These are phyloP conservation scores for Paraconiothyrium brasiliense DNA, from an alignment of 2,329 filamentous ascomycete genomes.

Conservation along the genomic window DNA sequence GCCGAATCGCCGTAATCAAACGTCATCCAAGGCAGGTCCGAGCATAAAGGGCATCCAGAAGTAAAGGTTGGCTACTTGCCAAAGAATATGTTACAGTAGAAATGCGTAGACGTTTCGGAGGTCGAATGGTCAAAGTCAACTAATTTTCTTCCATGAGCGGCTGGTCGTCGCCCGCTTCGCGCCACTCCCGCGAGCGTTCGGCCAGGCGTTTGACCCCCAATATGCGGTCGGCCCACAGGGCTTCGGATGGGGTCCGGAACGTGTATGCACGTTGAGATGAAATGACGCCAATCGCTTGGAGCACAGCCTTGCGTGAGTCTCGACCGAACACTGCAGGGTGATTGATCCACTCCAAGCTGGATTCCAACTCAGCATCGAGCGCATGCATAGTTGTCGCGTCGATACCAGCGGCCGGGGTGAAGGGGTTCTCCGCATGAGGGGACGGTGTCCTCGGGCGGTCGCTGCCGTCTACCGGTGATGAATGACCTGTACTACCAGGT, in stretches of 20 bases:
- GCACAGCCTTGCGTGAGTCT: constrained; percentile 92
- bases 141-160: constrained; percentile 66
- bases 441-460: constrained; percentile 50
- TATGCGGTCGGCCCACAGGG: constrained; percentile 86
- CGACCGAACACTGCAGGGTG: constrained; percentile 94
- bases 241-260: constrained; percentile 88
- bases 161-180: constrained; percentile 79
- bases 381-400: constrained; percentile 83
- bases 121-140: constrained; percentile 15
- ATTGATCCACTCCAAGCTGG: constrained; percentile 95
- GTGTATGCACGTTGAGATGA: constrained; percentile 94
- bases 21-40: constrained; percentile 4
- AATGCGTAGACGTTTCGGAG: constrained; percentile 8
- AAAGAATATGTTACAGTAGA: constrained; percentile 21
- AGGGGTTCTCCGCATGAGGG: constrained; percentile 57
- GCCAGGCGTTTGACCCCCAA: constrained; percentile 82
- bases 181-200: constrained; percentile 88
- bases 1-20: constrained; percentile 15
- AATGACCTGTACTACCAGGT: constrained; percentile 48
- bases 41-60: constrained; percentile 9
- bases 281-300: constrained; percentile 96
- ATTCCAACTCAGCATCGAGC: constrained; percentile 89
- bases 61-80: constrained; percentile 10
- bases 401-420: constrained; percentile 74
- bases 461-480: constrained; percentile 50